Evolutionary conservation across 164 flowering plant genomes (phyloP).

Genomic region (Vitis rupestris): DNA sequence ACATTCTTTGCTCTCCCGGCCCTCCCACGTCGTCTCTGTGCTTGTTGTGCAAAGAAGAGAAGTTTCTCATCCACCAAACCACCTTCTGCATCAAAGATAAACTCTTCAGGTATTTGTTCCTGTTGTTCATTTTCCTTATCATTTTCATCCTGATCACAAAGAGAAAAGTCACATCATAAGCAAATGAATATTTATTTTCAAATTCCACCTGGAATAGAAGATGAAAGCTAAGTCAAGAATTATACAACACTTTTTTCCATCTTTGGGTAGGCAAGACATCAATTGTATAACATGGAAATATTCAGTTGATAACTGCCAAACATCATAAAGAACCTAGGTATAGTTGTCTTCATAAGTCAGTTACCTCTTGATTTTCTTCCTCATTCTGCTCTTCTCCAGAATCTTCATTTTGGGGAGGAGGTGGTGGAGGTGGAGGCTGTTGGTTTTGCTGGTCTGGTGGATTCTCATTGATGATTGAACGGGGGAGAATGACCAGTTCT

Average conservation of each 20-base stretch:
- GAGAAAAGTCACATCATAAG: conserved; percentile 6
- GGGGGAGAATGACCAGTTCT: conserved; percentile 93
- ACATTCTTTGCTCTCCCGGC: conserved; percentile 99
- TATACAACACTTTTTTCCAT: background rate
- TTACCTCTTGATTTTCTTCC: conserved; percentile 77
- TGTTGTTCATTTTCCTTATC: conserved; percentile 83
- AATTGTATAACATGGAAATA: background rate
- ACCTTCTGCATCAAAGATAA: conserved; percentile 97
- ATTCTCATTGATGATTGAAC: conserved; percentile 70
- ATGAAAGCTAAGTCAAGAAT: background rate
- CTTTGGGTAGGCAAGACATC: too few species aligned
- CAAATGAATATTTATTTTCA: background rate
- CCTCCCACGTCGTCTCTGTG: conserved; percentile 84
- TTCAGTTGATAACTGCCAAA: background rate
- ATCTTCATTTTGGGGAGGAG: conserved; percentile 87
- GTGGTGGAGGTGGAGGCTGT: conserved; percentile 94
- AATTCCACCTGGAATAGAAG: background rate
- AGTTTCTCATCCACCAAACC: conserved; percentile 95
- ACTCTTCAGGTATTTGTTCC: conserved; percentile 93
- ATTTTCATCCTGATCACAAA: conserved; percentile 61
- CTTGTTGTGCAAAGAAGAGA: conserved; percentile 97
- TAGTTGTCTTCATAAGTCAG: background rate
- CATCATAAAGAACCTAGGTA: background rate
- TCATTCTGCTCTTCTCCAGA: conserved; percentile 76
- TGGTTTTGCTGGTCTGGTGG: conserved; percentile 91